Conservation (phyloP, 2,329 filamentous ascomycete species). For the Fusarium sp. region DNA sequence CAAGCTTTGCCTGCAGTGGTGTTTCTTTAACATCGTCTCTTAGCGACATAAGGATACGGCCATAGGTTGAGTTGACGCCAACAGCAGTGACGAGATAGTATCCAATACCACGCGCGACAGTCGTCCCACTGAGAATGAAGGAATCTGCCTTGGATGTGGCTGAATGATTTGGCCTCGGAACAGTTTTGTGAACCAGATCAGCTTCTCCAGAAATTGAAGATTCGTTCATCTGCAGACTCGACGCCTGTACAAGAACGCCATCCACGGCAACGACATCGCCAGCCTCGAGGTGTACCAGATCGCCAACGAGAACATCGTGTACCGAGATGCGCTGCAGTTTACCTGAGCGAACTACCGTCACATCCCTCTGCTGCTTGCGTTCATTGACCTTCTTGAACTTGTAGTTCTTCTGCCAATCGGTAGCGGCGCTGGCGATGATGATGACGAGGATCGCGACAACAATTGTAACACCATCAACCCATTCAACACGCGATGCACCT, state of each 20-base stretch:
- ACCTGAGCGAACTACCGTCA: slow-evolving; percentile 83
- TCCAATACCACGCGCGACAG: slow-evolving; percentile 81
- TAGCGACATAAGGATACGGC: slow-evolving; percentile 83
- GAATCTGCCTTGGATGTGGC: slow-evolving; percentile 71
- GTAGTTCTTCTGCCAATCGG: slow-evolving; percentile 86
- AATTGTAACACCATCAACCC: slow-evolving; percentile 86
- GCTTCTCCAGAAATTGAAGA: slow-evolving; percentile 84
- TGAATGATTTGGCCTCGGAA: slow-evolving; percentile 69
- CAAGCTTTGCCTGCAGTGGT: slow-evolving; percentile 82
- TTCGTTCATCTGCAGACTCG: slow-evolving; percentile 74
- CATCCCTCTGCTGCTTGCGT: slow-evolving; percentile 80
- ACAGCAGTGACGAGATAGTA: slow-evolving; percentile 81
- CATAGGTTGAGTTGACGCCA: slow-evolving; percentile 80
- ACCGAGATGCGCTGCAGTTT: slow-evolving; percentile 77
- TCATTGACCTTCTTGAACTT: slow-evolving; percentile 85
- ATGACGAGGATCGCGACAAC: slow-evolving; percentile 82
- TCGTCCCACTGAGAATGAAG: slow-evolving; percentile 84
- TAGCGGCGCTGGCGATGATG: slow-evolving; percentile 80
- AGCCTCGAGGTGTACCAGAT: slow-evolving; percentile 79
- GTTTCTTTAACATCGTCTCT: slow-evolving; percentile 83
- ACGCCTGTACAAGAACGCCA: slow-evolving; percentile 72
- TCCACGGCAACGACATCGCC: slow-evolving; percentile 80
- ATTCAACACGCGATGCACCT: slow-evolving; percentile 72
- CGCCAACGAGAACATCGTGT: slow-evolving; percentile 79
- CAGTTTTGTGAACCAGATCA: slow-evolving; percentile 76